These are phyloP conservation scores for Melocanna baccifera DNA, from an alignment of 176 grass and related monocot genomes.

Conservation along the genomic window DNA sequence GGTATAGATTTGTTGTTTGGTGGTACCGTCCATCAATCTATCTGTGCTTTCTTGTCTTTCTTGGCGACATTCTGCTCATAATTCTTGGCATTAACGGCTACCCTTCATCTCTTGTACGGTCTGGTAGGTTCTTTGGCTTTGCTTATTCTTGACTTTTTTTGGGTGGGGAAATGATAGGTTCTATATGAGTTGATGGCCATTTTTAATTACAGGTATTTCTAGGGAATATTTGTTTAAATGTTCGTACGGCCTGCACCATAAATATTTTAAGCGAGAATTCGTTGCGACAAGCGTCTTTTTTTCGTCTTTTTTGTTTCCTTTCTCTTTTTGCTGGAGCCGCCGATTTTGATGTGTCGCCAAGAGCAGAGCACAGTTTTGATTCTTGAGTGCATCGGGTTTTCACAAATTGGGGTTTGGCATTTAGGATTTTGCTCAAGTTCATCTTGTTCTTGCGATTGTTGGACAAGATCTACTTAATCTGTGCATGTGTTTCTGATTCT, in stretches of 20 bases:
- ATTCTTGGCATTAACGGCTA: slow-evolving; percentile 2
- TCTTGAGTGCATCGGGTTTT: not conserved
- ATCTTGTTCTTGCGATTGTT: not conserved
- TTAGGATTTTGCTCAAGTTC: not conserved
- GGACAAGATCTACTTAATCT: not conserved
- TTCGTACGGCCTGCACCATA: slow-evolving; percentile 24
- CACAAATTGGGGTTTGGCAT: not conserved
- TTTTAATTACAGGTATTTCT: not conserved
- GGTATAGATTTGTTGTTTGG: not conserved
- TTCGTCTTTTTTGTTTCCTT: slow-evolving; percentile 9
- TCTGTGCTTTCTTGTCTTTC: not conserved
- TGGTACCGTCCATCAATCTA: too few species aligned
- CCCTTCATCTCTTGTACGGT: not conserved
- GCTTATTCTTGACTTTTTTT: not conserved
- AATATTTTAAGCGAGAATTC: slow-evolving; percentile 34
- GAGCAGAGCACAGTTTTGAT: not conserved
- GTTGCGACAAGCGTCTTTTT: slow-evolving; percentile 13
- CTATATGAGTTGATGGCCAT: not conserved
- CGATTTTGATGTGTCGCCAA: slow-evolving; percentile 41
- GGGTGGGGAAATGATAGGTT: not conserved
- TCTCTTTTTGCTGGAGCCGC: slow-evolving; percentile 19
- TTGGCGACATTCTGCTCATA: not conserved
- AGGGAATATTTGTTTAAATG: slow-evolving; percentile 25
- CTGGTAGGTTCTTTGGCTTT: not conserved
- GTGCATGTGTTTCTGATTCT: not conserved